These are phyloP conservation scores for Fusarium verticillioides DNA, from an alignment of 2,329 filamentous ascomycete genomes.

Conservation along the genomic window DNA sequence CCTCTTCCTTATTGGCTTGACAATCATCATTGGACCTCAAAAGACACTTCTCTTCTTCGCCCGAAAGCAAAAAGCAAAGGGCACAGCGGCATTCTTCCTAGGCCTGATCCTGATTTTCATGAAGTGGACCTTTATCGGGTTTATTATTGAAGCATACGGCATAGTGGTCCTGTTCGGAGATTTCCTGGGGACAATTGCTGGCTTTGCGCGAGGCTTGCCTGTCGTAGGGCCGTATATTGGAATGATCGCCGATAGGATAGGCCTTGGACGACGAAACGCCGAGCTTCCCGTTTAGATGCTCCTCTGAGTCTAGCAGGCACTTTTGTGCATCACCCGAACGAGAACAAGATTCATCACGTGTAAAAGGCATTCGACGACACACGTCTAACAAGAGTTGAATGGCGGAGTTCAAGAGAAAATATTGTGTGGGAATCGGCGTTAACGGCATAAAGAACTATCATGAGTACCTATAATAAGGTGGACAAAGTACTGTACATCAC, in stretches of 20 bases:
- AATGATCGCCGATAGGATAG: constrained; percentile 74
- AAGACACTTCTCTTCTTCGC: constrained; percentile 97
- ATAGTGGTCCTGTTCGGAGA: constrained; percentile 95
- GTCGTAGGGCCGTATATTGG: constrained; percentile 89
- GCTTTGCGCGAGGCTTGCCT: constrained; percentile 86
- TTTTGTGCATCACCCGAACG: background rate
- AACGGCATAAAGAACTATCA: constrained; percentile 24
- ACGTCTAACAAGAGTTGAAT: constrained; percentile 25
- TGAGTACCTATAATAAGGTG: constrained; percentile 8
- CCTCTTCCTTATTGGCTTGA: constrained; percentile 96
- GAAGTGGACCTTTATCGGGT: constrained; percentile 91
- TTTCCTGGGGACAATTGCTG: constrained; percentile 91
- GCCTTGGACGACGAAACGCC: constrained; percentile 76
- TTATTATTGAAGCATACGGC: constrained; percentile 90
- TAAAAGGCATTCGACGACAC: constrained; percentile 5
- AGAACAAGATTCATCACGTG: background rate
- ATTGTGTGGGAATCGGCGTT: constrained; percentile 42
- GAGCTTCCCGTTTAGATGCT: constrained; percentile 77
- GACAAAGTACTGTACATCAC: constrained; percentile 24
- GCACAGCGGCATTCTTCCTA: constrained; percentile 85
- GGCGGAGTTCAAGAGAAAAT: constrained; percentile 36
- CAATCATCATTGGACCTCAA: constrained; percentile 90
- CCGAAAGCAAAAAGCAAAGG: constrained; percentile 89
- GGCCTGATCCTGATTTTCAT: constrained; percentile 88
- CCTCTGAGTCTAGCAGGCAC: background rate